Evolutionary conservation across 2,329 filamentous ascomycete species (phyloP), one percentile per base, ranked within the genome.

Genomic region (Xylariaceae sp.): DNA sequence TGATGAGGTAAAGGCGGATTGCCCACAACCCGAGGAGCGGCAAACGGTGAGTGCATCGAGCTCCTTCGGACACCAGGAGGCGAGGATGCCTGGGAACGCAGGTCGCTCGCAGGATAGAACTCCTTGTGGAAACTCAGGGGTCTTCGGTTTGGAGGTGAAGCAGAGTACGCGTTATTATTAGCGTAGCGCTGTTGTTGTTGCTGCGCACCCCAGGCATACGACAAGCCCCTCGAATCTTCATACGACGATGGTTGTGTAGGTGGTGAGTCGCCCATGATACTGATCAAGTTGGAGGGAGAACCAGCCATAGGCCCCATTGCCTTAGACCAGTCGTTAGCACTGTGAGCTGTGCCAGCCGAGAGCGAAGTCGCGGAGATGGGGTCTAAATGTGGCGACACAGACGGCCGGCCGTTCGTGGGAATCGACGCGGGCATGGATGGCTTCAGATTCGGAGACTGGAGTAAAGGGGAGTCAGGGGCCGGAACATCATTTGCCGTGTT

Each of bases 1-100:
- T 86, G 76, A 66, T 88, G 85, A 13, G 84, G 84, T 31, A 82
- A 73, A 31, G 83, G 82, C 31, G 77, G 79, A 53, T 78, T 73
- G 33, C 66, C 51, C 54, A 65, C 60, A 57, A 58, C 57, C 59
- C 74, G 74, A 16, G 72, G 69, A 4, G 71, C 60, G 12, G 72
- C 66, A 45, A 70, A 73, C 18, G 76, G 75, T 6, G 79, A 79
- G 60, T 80, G 77, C 71, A 80, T 76, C 42, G 80, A 81, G 28
- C 75, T 72, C 63, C 79, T 71, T 45, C 66, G 60, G 13, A 47
- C 56, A 13, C 60, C 59, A 11, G 66, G 65, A 63, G 56, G 74
- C 65, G 64, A 75, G 61, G 65, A 75, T 64, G 60, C 66, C 71
- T 60, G 68, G 66, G 66, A 69, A 13, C 65, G 63, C 66, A 73